Percentiles rank a stretch among this genome's conserved stretches.
These are phyloP conservation scores for Lactarius sanguifluus DNA, from an alignment of 768 basidiomycete genomes.

Conservation along the genomic window DNA sequence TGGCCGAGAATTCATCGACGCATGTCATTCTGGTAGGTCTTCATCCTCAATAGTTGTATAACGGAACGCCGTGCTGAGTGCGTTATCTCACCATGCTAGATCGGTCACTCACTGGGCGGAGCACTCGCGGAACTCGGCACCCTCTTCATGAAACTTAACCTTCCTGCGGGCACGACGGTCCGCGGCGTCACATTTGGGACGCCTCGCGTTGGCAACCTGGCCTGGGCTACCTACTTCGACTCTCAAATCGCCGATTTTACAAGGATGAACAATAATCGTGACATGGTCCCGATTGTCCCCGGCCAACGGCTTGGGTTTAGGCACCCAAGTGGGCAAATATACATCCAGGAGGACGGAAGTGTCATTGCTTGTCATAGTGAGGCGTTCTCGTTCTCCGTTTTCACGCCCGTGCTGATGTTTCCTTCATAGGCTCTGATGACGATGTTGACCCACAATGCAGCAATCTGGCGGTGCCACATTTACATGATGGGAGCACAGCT, in stretches of 20 bases:
- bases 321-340: constrained; percentile 23
- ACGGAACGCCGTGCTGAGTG: background rate
- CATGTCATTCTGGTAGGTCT: constrained; percentile 24
- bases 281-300: constrained; percentile 24
- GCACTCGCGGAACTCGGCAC: constrained; percentile 28
- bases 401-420: background rate
- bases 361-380: constrained; percentile 17
- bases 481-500: constrained; percentile 37
- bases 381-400: background rate
- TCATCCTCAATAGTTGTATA: background rate
- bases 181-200: constrained; percentile 29
- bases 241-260: constrained; percentile 22
- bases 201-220: constrained; percentile 25
- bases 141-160: constrained; percentile 27
- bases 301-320: constrained; percentile 24
- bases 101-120: constrained; percentile 27
- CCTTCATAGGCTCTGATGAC: constrained; percentile 46
- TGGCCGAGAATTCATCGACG: constrained; percentile 16
- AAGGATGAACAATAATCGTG: constrained; percentile 26
- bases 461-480: constrained; percentile 52
- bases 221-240: constrained; percentile 24
- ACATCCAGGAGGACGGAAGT: constrained; percentile 19
- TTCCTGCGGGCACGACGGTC: constrained; percentile 21
- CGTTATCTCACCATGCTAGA: background rate
- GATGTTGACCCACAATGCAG: constrained; percentile 53